Evolutionary conservation across 345 rosid species (phyloP).

Genomic region (Pugionium dolabratum): DNA sequence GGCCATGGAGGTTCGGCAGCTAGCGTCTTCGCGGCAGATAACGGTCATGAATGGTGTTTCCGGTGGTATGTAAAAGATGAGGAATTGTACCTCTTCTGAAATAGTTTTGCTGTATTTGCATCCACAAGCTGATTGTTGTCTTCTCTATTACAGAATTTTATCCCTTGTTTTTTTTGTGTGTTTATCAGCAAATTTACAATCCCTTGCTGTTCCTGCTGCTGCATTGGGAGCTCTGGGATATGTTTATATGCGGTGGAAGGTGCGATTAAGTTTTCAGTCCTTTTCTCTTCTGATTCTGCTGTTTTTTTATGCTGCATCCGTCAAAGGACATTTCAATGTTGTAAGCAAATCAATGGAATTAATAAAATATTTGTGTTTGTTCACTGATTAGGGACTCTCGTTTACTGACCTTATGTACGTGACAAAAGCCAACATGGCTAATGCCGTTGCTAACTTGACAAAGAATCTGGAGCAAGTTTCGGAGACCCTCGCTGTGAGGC

Average conservation of each 20-base stretch:
- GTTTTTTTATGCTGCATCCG: not conserved
- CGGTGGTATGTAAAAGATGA: slow-evolving; percentile 42
- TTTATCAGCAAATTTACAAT: slow-evolving; percentile 35
- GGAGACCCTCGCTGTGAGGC: slow-evolving; percentile 72
- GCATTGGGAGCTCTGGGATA: slow-evolving; percentile 87
- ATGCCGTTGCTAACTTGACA: slow-evolving; percentile 79
- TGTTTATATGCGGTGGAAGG: slow-evolving; percentile 99
- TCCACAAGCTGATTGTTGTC: not conserved
- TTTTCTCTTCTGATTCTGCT: not conserved
- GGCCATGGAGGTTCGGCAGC: slow-evolving; percentile 68
- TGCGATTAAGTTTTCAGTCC: slow-evolving; percentile 25
- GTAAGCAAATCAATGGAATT: slow-evolving; percentile 4
- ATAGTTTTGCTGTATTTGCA: not conserved
- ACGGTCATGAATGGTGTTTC: slow-evolving; percentile 74
- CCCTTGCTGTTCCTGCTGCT: slow-evolving; percentile 76
- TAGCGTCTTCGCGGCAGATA: slow-evolving; percentile 68
- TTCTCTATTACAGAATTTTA: not conserved
- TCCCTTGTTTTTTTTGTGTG: not conserved
- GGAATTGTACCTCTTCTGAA: slow-evolving; percentile 8
- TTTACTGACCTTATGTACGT: slow-evolving; percentile 90
- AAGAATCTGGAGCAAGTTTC: slow-evolving; percentile 79
- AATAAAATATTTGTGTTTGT: not conserved
- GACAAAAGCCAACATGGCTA: slow-evolving; percentile 74
- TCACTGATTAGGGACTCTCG: slow-evolving; percentile 64
- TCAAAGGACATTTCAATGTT: not conserved